Conservation (phyloP, 2,329 filamentous ascomycete genomes). For the Penicillium sp. region DNA sequence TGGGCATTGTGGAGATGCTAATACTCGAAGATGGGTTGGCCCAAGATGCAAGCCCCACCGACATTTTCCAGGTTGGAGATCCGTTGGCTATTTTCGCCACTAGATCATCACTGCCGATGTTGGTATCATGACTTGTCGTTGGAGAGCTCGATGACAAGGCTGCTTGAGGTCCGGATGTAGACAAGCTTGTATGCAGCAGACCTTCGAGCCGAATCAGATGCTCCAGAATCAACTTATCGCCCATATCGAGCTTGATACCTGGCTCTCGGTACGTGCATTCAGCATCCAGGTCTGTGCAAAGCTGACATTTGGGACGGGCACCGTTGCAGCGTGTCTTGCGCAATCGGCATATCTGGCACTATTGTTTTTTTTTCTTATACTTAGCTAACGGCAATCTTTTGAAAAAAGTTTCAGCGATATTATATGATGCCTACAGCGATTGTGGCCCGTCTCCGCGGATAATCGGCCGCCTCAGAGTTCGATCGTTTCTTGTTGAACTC, state of each 20-base stretch:
- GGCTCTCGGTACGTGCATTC: slow-evolving; percentile 84
- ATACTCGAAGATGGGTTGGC: slow-evolving; percentile 49
- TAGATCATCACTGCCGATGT: neutral
- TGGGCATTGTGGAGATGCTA: slow-evolving; percentile 85
- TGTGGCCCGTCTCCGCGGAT: neutral
- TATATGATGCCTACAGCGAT: neutral
- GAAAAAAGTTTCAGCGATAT: neutral
- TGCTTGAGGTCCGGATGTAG: slow-evolving; percentile 1
- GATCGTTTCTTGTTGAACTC: neutral
- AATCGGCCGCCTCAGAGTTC: neutral
- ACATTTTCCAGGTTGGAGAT: slow-evolving; percentile 36
- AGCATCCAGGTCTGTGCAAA: slow-evolving; percentile 77
- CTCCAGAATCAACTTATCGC: slow-evolving; percentile 82
- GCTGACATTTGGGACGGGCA: slow-evolving; percentile 69
- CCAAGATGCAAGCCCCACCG: slow-evolving; percentile 72
- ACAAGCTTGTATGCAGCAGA: slow-evolving; percentile 69
- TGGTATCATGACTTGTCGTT: neutral
- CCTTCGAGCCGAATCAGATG: slow-evolving; percentile 75
- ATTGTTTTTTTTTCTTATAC: neutral
- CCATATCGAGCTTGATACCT: slow-evolving; percentile 82
- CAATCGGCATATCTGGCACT: neutral
- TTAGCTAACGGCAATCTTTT: neutral
- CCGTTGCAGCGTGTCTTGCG: neutral
- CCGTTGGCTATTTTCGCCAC: slow-evolving; percentile 6
- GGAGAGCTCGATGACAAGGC: neutral